Evolutionary conservation across 2,329 filamentous ascomycete species (phyloP), one percentile per base, ranked within the genome.

Genomic region (Pezicula radicicola): DNA sequence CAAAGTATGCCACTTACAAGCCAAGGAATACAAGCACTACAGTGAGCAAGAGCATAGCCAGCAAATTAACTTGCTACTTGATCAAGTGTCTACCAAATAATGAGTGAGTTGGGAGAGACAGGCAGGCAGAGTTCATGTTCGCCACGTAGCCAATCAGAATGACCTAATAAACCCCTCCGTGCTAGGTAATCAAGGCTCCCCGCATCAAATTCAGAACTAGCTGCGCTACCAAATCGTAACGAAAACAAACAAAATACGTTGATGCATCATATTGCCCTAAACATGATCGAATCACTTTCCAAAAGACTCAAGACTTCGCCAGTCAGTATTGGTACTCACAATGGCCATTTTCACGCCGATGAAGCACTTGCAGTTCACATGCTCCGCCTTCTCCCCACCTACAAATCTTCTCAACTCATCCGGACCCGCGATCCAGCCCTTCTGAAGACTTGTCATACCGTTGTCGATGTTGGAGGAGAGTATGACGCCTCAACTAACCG

Each of bases 291-390:
- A 77, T 81, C 76, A 67, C 80, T 85, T 65, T 74, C 87, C 57
- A 97, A 97, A 75, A 87, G 89, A 71, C 75, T 95, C 70, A 96
- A 96, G 80, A 89, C 87, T 62, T 78, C 82, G 56, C 73, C 75
- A 56, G 70, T 71, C 54, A 63, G 65, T 50, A 74, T 87, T 58
- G 94, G 92, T 67, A 99, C 94, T 28, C 94, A 99, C 81, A 97
- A 88, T 75, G 94, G 94, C 62, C 91, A 97, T 78, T 99, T 99
- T 81, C 94, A 99, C 76, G 94, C 94, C 70, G 94, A 99, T 72
- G 94, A 99, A 76, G 93, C 94, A 55, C 84, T 99, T 41, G 94
- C 94, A 53, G 92, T 99, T 59, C 91, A 96, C 78, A 91, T 99
- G 79, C 88, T 99, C 62, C 91, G 91, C 59, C 82, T 88, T 52